Percentiles rank a stretch among this genome's conserved stretches.
phyloP scores from a whole-genome alignment of 352 stramenopile genomes.

The Pythium dissimile region DNA sequence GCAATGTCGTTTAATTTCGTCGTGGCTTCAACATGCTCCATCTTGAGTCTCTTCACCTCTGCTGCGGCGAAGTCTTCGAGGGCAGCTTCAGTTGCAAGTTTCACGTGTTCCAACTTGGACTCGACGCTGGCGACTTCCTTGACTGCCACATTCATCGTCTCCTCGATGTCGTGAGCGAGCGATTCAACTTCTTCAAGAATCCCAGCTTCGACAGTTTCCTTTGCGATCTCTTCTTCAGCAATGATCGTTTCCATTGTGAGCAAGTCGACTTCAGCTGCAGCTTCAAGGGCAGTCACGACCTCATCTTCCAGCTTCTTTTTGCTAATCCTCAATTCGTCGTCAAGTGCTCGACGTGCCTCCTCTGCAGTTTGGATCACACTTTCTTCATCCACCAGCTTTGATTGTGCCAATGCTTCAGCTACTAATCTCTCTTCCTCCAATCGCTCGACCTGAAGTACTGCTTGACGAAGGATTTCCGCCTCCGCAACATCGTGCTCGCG shows the following conservation, averaged over 20 bases:
- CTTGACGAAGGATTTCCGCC: slow-evolving; percentile 2
- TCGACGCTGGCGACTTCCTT: background rate
- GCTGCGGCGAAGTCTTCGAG: background rate
- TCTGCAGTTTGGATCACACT: background rate
- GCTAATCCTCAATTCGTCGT: background rate
- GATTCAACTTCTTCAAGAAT: background rate
- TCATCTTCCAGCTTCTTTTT: slow-evolving; percentile 9
- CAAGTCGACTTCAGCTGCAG: slow-evolving; percentile 1
- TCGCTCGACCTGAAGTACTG: background rate
- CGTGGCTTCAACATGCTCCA: background rate
- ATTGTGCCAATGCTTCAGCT: slow-evolving; percentile 3
- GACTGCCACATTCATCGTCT: background rate
- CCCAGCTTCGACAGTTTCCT: slow-evolving; percentile 1
- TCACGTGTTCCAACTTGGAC: background rate
- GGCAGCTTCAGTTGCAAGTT: background rate
- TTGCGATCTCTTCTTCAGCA: slow-evolving; percentile 2
- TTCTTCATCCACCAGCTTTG: slow-evolving; percentile 3
- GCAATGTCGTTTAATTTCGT: background rate
- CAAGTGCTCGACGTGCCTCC: background rate
- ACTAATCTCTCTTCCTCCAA: background rate
- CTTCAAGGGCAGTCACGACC: background rate
- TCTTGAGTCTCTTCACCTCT: background rate
- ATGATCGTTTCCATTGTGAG: slow-evolving; percentile 7
- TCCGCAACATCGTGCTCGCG: slow-evolving; percentile 6
- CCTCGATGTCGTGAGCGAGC: background rate